phyloP scores from a whole-genome alignment of 1,139 yeast species.

The Diutina sp. region DNA sequence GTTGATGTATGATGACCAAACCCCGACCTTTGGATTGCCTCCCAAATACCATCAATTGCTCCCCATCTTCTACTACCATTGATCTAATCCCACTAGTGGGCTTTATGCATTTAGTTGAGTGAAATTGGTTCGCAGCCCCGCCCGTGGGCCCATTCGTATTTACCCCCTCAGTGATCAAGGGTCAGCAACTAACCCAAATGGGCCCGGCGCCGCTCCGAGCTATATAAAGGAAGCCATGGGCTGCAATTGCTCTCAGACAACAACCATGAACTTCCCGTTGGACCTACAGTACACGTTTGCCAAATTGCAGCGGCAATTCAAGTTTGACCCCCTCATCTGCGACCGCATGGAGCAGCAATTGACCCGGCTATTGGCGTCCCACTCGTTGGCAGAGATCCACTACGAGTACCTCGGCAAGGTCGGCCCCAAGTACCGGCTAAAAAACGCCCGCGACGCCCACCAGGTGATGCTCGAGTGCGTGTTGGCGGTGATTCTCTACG shows the following conservation, averaged over 20 bases:
- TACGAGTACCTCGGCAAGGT: not conserved
- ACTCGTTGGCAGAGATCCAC: not conserved
- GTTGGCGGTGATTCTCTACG: not conserved
- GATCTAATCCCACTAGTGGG: no score
- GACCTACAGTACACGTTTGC: not conserved
- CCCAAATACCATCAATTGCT: no score
- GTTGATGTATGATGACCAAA: no score
- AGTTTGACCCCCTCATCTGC: not conserved
- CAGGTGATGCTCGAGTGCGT: not conserved
- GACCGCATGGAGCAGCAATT: not conserved
- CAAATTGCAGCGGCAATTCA: not conserved
- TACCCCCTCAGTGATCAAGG: not conserved
- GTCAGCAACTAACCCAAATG: not conserved
- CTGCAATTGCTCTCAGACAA: not conserved
- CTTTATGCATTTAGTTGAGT: no score
- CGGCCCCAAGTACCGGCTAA: not conserved
- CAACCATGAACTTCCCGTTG: not conserved
- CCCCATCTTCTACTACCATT: no score
- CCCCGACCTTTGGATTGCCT: no score
- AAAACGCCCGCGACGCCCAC: not conserved
- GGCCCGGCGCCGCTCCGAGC: not conserved
- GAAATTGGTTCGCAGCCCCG: not conserved
- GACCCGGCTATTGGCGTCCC: not conserved
- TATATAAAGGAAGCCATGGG: not conserved
- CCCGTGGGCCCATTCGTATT: not conserved